Evolutionary conservation across 257 asterid species (phyloP), one percentile per base, ranked within the genome.

Genomic region (Solanum chiquidenum): DNA sequence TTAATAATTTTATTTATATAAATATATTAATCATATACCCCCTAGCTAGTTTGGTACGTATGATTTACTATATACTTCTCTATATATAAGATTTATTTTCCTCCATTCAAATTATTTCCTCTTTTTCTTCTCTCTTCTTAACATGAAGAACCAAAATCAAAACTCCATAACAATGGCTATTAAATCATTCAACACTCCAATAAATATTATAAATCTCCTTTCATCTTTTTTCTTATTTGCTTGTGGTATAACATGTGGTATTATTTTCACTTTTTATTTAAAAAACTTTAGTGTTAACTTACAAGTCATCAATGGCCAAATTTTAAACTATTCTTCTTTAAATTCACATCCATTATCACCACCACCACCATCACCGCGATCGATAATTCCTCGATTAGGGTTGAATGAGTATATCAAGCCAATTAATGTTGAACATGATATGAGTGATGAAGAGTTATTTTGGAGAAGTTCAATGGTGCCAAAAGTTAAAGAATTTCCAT

Each of bases 361-460:
- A 12, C 12, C 74, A 21, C 6, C 84, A 37, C 46, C 83, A 34
- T 37, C 88, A 2, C 1, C 89, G 2, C 83, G n/a, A 5, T 33
- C 38, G 69, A 60, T 37, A 12, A 60, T 25, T 37, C 79, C 10
- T 21, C 40, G 77, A 52, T 35, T 79, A 27, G 73, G 75, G n/a
- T 25, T 46, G 75, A 64, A 46, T 87, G 88, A 88, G 1, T 84
- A 71, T 16, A 40, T 90, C 5, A 40, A 77, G 86, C 87, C 89
- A 40, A n/a, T n/a, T 31, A 29, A 25, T 34, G 37, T 91, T 29
- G 44, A 88, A 92, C 98, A 94, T 69, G 93, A 86, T 23, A 91
- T 96, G 98, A 86, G 55, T 80, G 98, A 96, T 21, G 84, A 91
- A 16, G 94, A 95, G 85, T 92, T 96, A 49, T 16, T 94, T 37